phyloP scores from a whole-genome alignment of 371 early-diverging fungal species.

The Batkoa obscura region DNA sequence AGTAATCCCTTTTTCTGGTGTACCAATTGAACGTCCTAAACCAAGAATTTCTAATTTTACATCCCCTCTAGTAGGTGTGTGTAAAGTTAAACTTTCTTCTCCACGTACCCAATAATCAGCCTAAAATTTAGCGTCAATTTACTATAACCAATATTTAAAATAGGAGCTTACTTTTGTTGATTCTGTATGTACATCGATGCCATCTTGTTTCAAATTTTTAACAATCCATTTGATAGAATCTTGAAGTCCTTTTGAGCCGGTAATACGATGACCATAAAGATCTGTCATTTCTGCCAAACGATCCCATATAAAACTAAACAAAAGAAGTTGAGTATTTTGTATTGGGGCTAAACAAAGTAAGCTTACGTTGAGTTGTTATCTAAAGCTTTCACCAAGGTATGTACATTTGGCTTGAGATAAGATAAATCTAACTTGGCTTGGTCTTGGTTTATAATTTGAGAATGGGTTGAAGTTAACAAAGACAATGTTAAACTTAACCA shows the following conservation, averaged over 20 bases:
- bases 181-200: slow-evolving; percentile 24
- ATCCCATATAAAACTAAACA: slow-evolving; percentile 21
- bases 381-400: background rate
- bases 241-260: slow-evolving; percentile 19
- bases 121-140: no score
- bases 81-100: slow-evolving; percentile 21
- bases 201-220: slow-evolving; percentile 14
- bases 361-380: slow-evolving; percentile 1
- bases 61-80: slow-evolving; percentile 21
- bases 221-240: slow-evolving; percentile 27
- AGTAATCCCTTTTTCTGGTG: slow-evolving; percentile 18
- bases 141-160: no score
- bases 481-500: no score
- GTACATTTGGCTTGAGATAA: background rate
- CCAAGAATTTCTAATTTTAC: slow-evolving; percentile 23
- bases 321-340: no score
- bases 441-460: background rate
- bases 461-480: background rate
- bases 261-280: slow-evolving; percentile 27
- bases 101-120: slow-evolving; percentile 23
- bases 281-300: slow-evolving; percentile 37
- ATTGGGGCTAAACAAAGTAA: no score
- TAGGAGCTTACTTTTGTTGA: slow-evolving; percentile 13
- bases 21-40: slow-evolving; percentile 23
- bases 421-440: background rate